Evolutionary conservation across 2,329 filamentous ascomycete genomes (phyloP).

Genomic region (Byssochlamys sp.): DNA sequence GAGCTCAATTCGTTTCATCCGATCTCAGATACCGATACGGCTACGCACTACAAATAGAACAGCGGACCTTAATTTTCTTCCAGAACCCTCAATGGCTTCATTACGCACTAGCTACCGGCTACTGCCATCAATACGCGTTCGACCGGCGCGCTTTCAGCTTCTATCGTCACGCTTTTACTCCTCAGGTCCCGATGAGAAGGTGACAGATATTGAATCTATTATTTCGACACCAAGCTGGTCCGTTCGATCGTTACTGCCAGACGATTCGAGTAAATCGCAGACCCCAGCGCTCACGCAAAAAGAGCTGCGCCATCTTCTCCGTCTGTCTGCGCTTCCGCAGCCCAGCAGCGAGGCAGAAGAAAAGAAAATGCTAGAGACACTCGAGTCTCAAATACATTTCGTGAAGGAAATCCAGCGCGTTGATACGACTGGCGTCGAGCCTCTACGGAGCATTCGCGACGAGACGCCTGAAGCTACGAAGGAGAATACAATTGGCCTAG

Average conservation of each 20-base stretch:
- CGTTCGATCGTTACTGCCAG: slow-evolving; percentile 61
- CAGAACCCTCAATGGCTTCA: slow-evolving; percentile 2
- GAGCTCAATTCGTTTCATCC: neutral
- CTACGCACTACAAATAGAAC: neutral
- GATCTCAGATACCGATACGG: neutral
- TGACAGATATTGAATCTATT: slow-evolving; percentile 32
- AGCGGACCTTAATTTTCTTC: neutral
- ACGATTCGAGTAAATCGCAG: slow-evolving; percentile 18
- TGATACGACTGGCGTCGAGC: slow-evolving; percentile 61
- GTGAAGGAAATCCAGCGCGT: slow-evolving; percentile 77
- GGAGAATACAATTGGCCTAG: slow-evolving; percentile 31
- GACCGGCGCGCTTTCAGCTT: neutral
- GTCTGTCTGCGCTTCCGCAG: slow-evolving; percentile 74
- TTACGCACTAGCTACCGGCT: slow-evolving; percentile 2
- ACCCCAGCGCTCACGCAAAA: slow-evolving; percentile 46
- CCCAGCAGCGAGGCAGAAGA: slow-evolving; percentile 58
- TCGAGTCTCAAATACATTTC: slow-evolving; percentile 78
- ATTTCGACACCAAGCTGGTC: slow-evolving; percentile 74
- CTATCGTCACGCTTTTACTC: slow-evolving; percentile 7
- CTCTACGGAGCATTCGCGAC: slow-evolving; percentile 70
- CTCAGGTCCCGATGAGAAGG: slow-evolving; percentile 10
- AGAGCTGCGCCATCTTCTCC: slow-evolving; percentile 73
- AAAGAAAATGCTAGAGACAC: slow-evolving; percentile 58
- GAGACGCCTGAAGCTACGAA: slow-evolving; percentile 38
- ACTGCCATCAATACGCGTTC: neutral